phyloP scores from a whole-genome alignment of 148 eudicot species.

The Fagopyrum tataricum region DNA sequence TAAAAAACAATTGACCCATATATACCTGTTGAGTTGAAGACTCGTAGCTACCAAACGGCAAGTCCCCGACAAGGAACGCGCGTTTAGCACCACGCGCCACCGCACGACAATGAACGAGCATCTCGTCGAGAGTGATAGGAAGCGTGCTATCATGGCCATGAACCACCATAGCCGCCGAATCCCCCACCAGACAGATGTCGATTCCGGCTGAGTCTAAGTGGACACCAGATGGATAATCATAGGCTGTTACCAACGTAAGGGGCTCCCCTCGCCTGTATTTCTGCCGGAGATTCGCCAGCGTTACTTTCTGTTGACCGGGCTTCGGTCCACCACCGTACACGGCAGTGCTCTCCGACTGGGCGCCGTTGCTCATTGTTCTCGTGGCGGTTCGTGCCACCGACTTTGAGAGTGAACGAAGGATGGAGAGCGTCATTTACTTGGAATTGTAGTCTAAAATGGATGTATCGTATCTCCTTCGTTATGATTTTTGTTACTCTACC shows the following conservation, averaged over 20 bases:
- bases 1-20: not conserved
- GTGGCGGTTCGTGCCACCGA: too few species aligned
- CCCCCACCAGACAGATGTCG: constrained; percentile 80
- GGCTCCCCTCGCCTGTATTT: constrained; percentile 58
- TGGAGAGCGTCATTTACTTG: too few species aligned
- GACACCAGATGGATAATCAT: constrained; percentile 88
- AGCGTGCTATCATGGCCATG: constrained; percentile 88
- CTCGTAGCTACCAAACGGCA: constrained; percentile 85
- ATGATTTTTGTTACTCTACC: too few species aligned
- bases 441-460: too few species aligned
- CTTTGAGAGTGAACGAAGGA: too few species aligned
- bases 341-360: constrained; percentile 55
- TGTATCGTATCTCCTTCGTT: too few species aligned
- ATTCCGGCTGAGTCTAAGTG: constrained; percentile 83
- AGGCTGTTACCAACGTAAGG: constrained; percentile 79
- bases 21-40: constrained; percentile 65
- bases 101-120: constrained; percentile 88
- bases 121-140: constrained; percentile 77
- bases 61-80: constrained; percentile 90
- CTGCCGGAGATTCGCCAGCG: constrained; percentile 49
- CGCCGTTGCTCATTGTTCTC: constrained; percentile 42
- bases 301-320: constrained; percentile 56
- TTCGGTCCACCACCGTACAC: constrained; percentile 81
- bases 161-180: constrained; percentile 94
- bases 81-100: constrained; percentile 81